A percentile compares a stretch with the other conserved stretches of the same genome.
Conservation (phyloP, 495 filamentous ascomycete genomes). For the Aspergillus nidulans region DNA sequence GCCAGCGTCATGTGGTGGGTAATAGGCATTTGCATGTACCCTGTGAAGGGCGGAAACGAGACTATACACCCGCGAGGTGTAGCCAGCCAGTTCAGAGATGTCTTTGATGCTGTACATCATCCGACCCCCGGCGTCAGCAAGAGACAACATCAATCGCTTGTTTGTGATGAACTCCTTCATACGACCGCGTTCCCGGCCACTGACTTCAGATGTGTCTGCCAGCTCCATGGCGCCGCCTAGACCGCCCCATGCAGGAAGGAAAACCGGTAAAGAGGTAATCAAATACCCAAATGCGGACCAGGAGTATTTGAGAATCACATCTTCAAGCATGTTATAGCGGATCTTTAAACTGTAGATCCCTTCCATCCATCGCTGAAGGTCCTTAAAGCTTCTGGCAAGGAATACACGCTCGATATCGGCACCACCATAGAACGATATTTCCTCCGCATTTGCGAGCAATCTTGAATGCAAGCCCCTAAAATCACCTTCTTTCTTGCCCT, state of each 20-base stretch:
- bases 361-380: conserved; percentile 92
- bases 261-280: conserved; percentile 85
- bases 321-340: conserved; percentile 97
- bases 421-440: conserved; percentile 97
- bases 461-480: conserved; percentile 87
- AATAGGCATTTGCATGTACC: conserved; percentile 86
- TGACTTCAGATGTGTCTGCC: conserved; percentile 34
- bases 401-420: conserved; percentile 89
- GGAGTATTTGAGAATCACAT: conserved; percentile 96
- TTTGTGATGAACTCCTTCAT: conserved; percentile 99
- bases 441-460: conserved; percentile 94
- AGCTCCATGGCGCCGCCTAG: conserved; percentile 67
- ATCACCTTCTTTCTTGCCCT: conserved; percentile 89
- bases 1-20: conserved; percentile 57
- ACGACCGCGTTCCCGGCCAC: conserved; percentile 67
- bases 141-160: conserved; percentile 94
- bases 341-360: conserved; percentile 94
- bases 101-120: conserved; percentile 99
- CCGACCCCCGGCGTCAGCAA: conserved; percentile 91
- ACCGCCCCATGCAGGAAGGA: conserved; percentile 93
- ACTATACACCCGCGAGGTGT: conserved; percentile 93
- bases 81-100: conserved; percentile 90
- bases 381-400: conserved; percentile 83
- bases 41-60: conserved; percentile 92
- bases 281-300: conserved; percentile 98